Evolutionary conservation across 2,329 filamentous ascomycete genomes (phyloP).

Genomic region (Pseudonectria foliicola): DNA sequence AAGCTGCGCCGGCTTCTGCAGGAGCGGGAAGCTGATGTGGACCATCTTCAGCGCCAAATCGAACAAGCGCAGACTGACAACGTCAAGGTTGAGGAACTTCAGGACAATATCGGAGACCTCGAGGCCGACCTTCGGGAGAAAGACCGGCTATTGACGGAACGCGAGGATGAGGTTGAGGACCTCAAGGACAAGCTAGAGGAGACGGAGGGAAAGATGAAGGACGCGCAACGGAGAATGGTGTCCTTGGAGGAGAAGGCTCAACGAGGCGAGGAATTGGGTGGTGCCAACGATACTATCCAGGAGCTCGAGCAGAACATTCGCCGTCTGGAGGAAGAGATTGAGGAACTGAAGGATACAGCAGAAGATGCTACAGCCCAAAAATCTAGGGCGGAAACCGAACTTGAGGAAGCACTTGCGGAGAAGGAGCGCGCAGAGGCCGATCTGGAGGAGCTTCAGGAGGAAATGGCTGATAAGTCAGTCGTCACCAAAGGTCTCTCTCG

Average conservation of each 20-base stretch:
- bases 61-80: conserved; percentile 49
- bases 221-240: conserved; percentile 40
- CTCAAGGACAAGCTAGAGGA: conserved; percentile 50
- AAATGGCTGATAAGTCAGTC: conserved; percentile 73
- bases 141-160: conserved; percentile 63
- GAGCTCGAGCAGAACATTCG: conserved; percentile 50
- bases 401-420: conserved; percentile 38
- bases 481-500: conserved; percentile 67
- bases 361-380: conserved; percentile 48
- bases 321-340: conserved; percentile 45
- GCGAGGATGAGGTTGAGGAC: conserved; percentile 67
- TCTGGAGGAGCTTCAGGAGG: conserved; percentile 62
- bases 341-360: conserved; percentile 47
- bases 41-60: conserved; percentile 53
- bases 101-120: conserved; percentile 67
- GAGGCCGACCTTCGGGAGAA: conserved; percentile 71
- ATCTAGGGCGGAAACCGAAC: conserved; percentile 49
- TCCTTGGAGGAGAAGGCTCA: conserved; percentile 53
- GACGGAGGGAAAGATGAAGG: conserved; percentile 51
- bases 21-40: conserved; percentile 52
- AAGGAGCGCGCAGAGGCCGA: conserved; percentile 52
- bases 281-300: conserved; percentile 51
- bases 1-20: conserved; percentile 49
- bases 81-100: conserved; percentile 58
- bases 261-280: conserved; percentile 43